These are phyloP conservation scores for Candida taoyuanica DNA, from an alignment of 805 yeast species.

Conservation along the genomic window DNA sequence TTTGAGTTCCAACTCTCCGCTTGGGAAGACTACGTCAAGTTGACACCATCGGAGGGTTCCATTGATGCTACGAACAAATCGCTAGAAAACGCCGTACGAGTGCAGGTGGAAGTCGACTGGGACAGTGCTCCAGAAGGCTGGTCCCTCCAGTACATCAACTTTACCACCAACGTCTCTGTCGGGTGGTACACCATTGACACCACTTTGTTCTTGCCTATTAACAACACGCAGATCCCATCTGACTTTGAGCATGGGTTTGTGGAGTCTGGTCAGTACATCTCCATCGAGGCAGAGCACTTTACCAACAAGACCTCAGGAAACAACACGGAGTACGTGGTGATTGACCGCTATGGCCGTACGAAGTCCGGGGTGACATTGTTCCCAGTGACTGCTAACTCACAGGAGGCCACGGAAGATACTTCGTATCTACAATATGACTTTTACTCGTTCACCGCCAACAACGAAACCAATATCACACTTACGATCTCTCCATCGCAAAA, in stretches of 20 bases:
- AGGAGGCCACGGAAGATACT: constrained; percentile 5
- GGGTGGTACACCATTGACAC: constrained; percentile 5
- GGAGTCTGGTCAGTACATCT: constrained; percentile 11
- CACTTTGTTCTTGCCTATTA: constrained; percentile 9
- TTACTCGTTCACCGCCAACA: constrained; percentile 10
- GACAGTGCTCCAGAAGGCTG: constrained; percentile 10
- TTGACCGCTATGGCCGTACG: constrained; percentile 12
- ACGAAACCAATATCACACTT: constrained; percentile 9
- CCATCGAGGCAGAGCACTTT: constrained; percentile 14
- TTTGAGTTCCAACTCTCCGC: constrained; percentile 12
- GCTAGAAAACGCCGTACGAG: constrained; percentile 7
- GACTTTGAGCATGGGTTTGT: constrained; percentile 9
- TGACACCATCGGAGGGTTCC: constrained; percentile 6
- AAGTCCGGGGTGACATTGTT: constrained; percentile 12
- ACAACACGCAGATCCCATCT: constrained; percentile 11
- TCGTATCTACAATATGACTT: constrained; percentile 11
- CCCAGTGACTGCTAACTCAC: constrained; percentile 14
- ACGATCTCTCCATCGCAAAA: constrained; percentile 11
- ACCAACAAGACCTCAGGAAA: constrained; percentile 6
- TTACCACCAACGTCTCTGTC: constrained; percentile 11
- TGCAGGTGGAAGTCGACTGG: constrained; percentile 12
- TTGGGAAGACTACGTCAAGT: constrained; percentile 11
- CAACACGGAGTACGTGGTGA: constrained; percentile 7
- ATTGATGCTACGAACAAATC: constrained; percentile 9
- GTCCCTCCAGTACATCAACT: constrained; percentile 12